Conservation (phyloP, 495 filamentous ascomycete species). For the Neurospora sp. region DNA sequence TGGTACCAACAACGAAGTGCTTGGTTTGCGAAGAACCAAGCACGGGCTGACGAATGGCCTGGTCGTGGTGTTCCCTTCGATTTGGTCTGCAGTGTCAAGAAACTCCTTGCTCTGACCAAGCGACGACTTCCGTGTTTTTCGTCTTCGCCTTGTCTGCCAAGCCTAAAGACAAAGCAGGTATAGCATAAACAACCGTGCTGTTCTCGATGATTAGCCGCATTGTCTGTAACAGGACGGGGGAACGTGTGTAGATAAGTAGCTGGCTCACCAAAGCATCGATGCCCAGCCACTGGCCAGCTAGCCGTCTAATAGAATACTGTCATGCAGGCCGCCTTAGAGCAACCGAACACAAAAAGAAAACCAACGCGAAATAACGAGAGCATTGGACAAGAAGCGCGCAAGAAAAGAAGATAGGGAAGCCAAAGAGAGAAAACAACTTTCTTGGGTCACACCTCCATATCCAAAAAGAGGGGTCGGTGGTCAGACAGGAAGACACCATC, state of each 20-base stretch:
- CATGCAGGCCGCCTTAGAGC: not conserved
- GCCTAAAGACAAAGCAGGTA: not conserved
- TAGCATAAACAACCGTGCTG: not conserved
- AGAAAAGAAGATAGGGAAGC: not conserved
- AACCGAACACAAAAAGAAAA: not conserved
- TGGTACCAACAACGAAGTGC: not conserved
- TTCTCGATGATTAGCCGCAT: not conserved
- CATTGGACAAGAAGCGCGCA: not conserved
- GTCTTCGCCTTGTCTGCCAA: not conserved
- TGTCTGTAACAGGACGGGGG: not conserved
- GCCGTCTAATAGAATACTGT: not conserved
- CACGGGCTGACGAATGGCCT: not conserved
- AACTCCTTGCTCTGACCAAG: not conserved
- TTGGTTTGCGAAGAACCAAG: not conserved
- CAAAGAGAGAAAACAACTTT: not conserved
- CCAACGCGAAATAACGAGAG: not conserved
- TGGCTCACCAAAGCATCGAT: not conserved
- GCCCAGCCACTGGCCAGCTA: not conserved
- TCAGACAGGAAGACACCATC: conserved; percentile 64
- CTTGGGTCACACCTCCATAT: conserved; percentile 32
- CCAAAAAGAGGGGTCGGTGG: conserved; percentile 63
- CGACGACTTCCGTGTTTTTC: not conserved
- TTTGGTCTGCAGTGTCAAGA: not conserved
- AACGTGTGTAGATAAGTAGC: not conserved
- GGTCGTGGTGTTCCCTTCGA: not conserved